phyloP scores from a whole-genome alignment of 2,329 filamentous ascomycete species.

The Trichoderma asperellum region DNA sequence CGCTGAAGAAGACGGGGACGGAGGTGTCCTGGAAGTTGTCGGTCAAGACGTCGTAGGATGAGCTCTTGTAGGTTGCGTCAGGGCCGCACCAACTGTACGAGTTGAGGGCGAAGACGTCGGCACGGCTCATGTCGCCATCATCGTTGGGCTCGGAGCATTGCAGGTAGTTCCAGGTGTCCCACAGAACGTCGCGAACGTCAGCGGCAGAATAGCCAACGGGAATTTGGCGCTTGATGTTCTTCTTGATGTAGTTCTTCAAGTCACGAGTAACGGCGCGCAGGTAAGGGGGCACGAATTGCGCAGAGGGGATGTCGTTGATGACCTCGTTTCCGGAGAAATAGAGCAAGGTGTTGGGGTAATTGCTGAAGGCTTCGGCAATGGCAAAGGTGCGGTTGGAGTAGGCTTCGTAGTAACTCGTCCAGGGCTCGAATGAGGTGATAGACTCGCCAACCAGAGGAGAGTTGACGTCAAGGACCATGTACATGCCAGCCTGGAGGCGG shows the following conservation, averaged over 20 bases:
- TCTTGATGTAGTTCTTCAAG: constrained; percentile 79
- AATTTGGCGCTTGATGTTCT: constrained; percentile 67
- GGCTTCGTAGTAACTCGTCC: constrained; percentile 60
- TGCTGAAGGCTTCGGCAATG: constrained; percentile 68
- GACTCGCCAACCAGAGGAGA: constrained; percentile 63
- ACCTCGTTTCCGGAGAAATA: constrained; percentile 84
- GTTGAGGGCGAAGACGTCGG: constrained; percentile 79
- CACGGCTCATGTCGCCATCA: constrained; percentile 62
- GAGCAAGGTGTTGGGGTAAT: constrained; percentile 67
- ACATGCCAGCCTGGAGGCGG: constrained; percentile 60
- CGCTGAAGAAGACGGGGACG: constrained; percentile 80
- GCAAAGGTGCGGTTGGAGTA: constrained; percentile 71
- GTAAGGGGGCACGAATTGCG: constrained; percentile 67
- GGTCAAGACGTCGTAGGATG: constrained; percentile 66
- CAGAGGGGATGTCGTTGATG: constrained; percentile 67
- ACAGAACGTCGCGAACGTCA: constrained; percentile 72
- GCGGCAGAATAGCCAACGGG: constrained; percentile 82
- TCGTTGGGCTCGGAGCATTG: constrained; percentile 64
- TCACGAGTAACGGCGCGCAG: constrained; percentile 76
- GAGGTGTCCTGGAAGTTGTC: constrained; percentile 66
- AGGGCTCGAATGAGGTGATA: constrained; percentile 58
- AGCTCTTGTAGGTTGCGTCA: constrained; percentile 63
- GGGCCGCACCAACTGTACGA: constrained; percentile 69
- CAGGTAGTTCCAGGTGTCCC: constrained; percentile 77
- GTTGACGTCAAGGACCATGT: constrained; percentile 72